A percentile compares a stretch with the other conserved stretches of the same genome.
These are phyloP conservation scores for Ustilago shanxiensis DNA, from an alignment of 1,284 basidiomycete genomes.

Conservation along the genomic window DNA sequence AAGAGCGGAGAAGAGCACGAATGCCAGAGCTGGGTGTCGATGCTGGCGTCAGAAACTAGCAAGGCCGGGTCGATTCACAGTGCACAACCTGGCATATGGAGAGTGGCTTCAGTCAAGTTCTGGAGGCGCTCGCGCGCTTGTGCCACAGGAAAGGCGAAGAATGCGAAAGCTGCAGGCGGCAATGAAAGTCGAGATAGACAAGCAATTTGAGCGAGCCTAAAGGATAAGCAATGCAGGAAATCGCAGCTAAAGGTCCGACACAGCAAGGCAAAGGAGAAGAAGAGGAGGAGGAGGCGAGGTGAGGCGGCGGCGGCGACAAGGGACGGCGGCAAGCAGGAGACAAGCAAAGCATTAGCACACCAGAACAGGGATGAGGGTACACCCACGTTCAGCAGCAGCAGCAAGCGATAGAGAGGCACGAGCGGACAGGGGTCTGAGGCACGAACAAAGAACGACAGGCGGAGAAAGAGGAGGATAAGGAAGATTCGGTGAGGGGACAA, in stretches of 20 bases:
- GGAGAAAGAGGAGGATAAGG: neutral
- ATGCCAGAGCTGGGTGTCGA: constrained; percentile 13
- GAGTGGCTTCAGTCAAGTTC: neutral
- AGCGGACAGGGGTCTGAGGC: constrained; percentile 15
- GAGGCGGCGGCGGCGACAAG: neutral
- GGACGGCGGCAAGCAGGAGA: neutral
- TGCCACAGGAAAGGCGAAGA: constrained; percentile 3
- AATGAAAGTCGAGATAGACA: constrained; percentile 1
- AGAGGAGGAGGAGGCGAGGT: too few relatives aligned
- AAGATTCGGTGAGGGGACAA: neutral
- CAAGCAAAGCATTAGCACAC: neutral
- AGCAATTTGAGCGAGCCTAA: neutral
- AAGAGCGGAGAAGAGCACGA: neutral
- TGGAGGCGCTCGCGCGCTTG: neutral
- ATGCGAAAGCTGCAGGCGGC: constrained; percentile 3
- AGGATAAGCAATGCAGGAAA: constrained; percentile 16
- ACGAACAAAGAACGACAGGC: constrained; percentile 1
- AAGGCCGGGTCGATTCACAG: neutral
- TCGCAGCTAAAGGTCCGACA: constrained; percentile 1
- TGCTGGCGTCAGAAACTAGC: constrained; percentile 1
- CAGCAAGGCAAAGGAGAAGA: neutral
- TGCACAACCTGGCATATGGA: too few relatives aligned
- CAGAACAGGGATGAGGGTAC: constrained; percentile 1
- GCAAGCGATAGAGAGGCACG: neutral
- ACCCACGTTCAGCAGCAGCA: constrained; percentile 16